Evolutionary conservation across 1,284 basidiomycete species (phyloP).

Genomic region (Irpex sp.): DNA sequence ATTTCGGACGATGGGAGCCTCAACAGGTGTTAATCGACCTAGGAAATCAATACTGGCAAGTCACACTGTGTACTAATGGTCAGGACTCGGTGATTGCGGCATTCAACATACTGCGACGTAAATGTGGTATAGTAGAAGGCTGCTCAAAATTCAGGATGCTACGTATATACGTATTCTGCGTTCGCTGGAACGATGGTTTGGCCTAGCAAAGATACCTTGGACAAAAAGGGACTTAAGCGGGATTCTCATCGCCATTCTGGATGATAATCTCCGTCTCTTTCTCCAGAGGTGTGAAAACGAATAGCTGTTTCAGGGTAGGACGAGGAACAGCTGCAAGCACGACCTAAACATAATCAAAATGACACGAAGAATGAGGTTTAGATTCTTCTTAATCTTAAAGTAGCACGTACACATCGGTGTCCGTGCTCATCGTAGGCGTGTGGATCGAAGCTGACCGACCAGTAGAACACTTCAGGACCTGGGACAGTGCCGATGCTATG

Average conservation of each 20-base stretch:
- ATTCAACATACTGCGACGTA: too few relatives aligned
- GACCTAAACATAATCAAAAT: neutral
- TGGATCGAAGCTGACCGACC: neutral
- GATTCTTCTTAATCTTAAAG: neutral
- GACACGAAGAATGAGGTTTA: neutral
- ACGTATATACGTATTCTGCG: too few relatives aligned
- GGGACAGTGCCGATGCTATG: neutral
- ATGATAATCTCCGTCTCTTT: constrained; percentile 5
- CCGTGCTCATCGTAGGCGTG: neutral
- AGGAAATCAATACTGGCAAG: too few relatives aligned
- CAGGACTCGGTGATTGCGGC: too few relatives aligned
- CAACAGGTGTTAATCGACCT: too few relatives aligned
- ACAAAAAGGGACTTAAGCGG: neutral
- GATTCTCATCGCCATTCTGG: constrained; percentile 10
- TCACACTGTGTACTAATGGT: too few relatives aligned
- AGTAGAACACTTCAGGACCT: neutral
- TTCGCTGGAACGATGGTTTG: too few relatives aligned
- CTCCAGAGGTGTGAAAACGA: neutral
- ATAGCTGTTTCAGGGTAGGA: constrained; percentile 2
- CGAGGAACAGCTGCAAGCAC: neutral
- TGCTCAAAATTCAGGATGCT: too few relatives aligned
- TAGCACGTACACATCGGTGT: neutral
- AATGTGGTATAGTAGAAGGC: too few relatives aligned
- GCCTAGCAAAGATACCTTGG: too few relatives aligned
- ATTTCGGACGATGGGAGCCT: too few relatives aligned